Base-by-base conservation (phyloP, 2,329 filamentous ascomycete species). In the Calonectria ilicicola region DNA sequence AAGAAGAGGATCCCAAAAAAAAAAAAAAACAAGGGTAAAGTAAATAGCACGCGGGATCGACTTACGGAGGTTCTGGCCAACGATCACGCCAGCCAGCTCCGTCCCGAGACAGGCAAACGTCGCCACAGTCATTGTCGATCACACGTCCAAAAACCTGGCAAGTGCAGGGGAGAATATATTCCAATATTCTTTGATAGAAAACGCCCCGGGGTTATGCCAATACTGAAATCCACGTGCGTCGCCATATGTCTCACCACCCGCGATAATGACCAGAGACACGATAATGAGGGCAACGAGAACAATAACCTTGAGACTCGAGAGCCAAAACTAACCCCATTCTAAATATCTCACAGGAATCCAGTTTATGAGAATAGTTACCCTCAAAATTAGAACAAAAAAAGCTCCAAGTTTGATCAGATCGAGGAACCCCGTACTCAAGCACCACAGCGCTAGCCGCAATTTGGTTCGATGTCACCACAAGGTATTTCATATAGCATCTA, bases 391-490 rank as follows among this genome's bases (percentile, higher is more conserved):
- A 40, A 94, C 89, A 67, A 97, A 95, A 85, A 92, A 97, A 17
- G 96, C 93, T 63, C 93, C 94, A 0, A 94, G 92, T 79, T 96
- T 96, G 69, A 96, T 84, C 86, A 0, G 93, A 89, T 27, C 90
- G 85, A 1, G 87, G 82, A 14, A 94, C 85, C 95, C 95, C 97
- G 79, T 92, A 95, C 76, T 93, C 91, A 70, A 97, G 93, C 69
- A 96, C 93, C 47, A 97, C 84, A 8, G 94, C 91, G 19, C 90
- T 91, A 29, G 95, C 95, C 1, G 94, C 96, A 42, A 97, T 86
- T 81, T 97, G 94, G 80, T 97, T 97, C 0, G 95, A 94, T 1
- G 94, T 95, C 63, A 94, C 90, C 79, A 97, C 96, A 81, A 97
- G 94, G 82, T 97, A 97, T 91, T 96, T 89, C 84, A 92, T 89